Evolutionary conservation across 352 stramenopile species (phyloP).

Genomic region (Pythium volutum): DNA sequence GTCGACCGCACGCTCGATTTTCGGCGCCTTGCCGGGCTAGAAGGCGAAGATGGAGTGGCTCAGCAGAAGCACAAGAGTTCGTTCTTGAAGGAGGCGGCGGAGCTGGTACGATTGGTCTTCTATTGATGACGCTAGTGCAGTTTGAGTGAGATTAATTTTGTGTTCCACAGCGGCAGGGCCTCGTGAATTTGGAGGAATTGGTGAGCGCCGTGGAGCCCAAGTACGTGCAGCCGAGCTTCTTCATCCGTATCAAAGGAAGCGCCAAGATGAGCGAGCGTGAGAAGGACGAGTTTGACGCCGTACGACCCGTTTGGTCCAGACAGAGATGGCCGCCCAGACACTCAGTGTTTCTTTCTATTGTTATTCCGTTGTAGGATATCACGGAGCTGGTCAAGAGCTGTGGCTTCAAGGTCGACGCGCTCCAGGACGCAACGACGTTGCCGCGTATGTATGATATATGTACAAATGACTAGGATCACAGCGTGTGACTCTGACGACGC

Average conservation of each 20-base stretch:
- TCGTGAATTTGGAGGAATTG: constrained; percentile 56
- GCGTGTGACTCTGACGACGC: neutral
- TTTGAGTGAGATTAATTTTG: neutral
- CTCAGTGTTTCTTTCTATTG: neutral
- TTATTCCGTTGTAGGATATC: constrained; percentile 58
- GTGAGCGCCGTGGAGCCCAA: constrained; percentile 42
- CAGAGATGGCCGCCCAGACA: neutral
- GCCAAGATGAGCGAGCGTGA: constrained; percentile 62
- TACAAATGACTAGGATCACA: neutral
- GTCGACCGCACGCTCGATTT: constrained; percentile 35
- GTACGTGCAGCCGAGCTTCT: constrained; percentile 58
- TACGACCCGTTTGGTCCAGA: constrained; percentile 18
- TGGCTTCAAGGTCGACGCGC: constrained; percentile 50
- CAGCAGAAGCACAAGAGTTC: neutral
- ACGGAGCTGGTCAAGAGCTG: constrained; percentile 76
- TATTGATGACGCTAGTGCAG: neutral
- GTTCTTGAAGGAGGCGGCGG: constrained; percentile 22
- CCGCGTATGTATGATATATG: constrained; percentile 11
- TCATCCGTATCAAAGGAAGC: constrained; percentile 53
- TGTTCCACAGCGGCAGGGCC: constrained; percentile 33
- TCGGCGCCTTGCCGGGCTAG: constrained; percentile 14
- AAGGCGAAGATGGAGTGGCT: neutral
- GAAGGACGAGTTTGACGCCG: constrained; percentile 75
- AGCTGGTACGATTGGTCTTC: constrained; percentile 16
- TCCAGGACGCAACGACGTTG: constrained; percentile 36